A percentile compares a stretch with the other conserved stretches of the same genome.
Conservation (phyloP, 2,329 filamentous ascomycete species). For the Monosporascus sp. region DNA sequence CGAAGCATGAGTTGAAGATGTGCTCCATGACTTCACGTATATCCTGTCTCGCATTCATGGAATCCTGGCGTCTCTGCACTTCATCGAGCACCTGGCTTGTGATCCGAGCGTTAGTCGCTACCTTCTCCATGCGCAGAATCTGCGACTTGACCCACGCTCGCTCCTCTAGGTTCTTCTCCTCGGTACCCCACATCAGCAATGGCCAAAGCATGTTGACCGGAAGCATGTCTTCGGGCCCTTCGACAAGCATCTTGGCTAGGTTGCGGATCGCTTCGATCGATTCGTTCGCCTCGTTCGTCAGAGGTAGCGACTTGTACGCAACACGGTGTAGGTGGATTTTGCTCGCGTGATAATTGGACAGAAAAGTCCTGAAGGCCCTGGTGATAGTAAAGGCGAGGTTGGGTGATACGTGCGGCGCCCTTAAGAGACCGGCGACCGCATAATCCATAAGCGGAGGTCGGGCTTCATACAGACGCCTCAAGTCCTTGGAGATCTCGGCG, state of each 20-base stretch:
- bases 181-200: slow-evolving; percentile 49
- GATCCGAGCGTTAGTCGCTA: slow-evolving; percentile 38
- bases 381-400: slow-evolving; percentile 46
- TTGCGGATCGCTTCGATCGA: slow-evolving; percentile 45
- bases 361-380: slow-evolving; percentile 48
- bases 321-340: slow-evolving; percentile 53
- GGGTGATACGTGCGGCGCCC: slow-evolving; percentile 41
- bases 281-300: slow-evolving; percentile 43
- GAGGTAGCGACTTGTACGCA: slow-evolving; percentile 48
- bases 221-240: slow-evolving; percentile 37
- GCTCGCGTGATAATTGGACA: slow-evolving; percentile 52
- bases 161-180: slow-evolving; percentile 45
- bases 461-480: slow-evolving; percentile 44
- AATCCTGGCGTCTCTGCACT: slow-evolving; percentile 39
- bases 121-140: slow-evolving; percentile 42
- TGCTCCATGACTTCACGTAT: slow-evolving; percentile 42
- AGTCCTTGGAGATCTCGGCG: slow-evolving; percentile 43
- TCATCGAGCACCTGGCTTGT: slow-evolving; percentile 42
- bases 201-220: slow-evolving; percentile 55
- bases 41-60: slow-evolving; percentile 34
- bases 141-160: slow-evolving; percentile 45
- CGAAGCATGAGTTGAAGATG: slow-evolving; percentile 47
- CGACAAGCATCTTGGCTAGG: slow-evolving; percentile 40
- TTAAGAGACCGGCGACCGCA: slow-evolving; percentile 46
- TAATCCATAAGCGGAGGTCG: slow-evolving; percentile 51